Evolutionary conservation across 2,329 filamentous ascomycete genomes (phyloP), one percentile per base, ranked within the genome.

Genomic region (Xylaria polymorpha): DNA sequence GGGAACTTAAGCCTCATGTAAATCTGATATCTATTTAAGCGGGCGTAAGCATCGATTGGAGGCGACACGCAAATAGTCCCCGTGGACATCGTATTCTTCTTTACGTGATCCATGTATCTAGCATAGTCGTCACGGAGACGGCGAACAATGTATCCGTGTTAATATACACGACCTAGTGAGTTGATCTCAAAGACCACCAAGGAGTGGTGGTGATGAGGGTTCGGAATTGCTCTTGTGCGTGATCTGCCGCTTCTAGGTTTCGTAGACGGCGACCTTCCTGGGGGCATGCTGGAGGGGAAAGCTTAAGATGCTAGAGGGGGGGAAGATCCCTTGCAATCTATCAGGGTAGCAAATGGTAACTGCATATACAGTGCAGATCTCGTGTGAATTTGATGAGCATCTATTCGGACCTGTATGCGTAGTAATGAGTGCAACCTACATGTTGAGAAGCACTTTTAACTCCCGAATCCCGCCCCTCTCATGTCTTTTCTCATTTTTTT

Each of bases 161-260:
- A 3, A 32, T 29, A 32, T 32, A 10, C 15, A 8, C 46, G 25
- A 29, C 25, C 25, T 29, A 29, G 25, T 29, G 25, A 29, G 25
- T 29, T 50, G 22, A 8, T 18, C 29, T 15, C 8, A 22, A n/a
- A 22, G 39, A 8, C 20, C 41, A 60, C 18, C 8, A 6, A 50
- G 12, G 41, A 41, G 39, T 37, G 37, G 25, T 22, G 48, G 43
- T 32, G 51, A 10, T 18, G 32, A 48, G 59, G n/a, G 39, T 22
- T 14, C 32, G 15, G 29, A n/a, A 20, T 29, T 39, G 43, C 51
- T 35, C 53, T 39, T 44, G 53, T 61, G 39, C 55, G 55, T 44
- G 32, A 32, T 35, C 60, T 29, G 3, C 41, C 29, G 35, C 37
- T 64, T 68, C 66, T 61, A 69, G 59, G 69, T 68, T 71, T 64